Evolutionary conservation across 228 moss, liverwort and hornwort species (phyloP).

Genomic region (Sphagnum fallax): DNA sequence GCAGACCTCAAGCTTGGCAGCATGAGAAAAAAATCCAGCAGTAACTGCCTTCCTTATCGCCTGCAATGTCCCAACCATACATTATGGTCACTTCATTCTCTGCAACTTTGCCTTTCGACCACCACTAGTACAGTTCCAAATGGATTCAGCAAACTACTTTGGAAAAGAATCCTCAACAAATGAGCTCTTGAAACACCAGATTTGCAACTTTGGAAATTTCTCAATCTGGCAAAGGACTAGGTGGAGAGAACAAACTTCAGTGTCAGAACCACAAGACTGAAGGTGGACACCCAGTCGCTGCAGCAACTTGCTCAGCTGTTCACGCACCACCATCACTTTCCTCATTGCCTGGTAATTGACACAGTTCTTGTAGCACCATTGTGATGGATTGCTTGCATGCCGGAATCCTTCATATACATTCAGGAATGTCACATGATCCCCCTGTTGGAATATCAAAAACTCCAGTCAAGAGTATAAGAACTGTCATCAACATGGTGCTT

Average conservation of each 20-base stretch:
- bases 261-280: slow-evolving; percentile 54
- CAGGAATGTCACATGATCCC: slow-evolving; percentile 77
- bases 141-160: not conserved
- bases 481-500: no score
- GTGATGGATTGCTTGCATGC: slow-evolving; percentile 55
- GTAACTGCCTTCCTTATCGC: slow-evolving; percentile 55
- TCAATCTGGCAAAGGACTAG: not conserved
- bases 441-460: slow-evolving; percentile 16
- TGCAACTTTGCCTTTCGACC: no score
- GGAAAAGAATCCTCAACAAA: not conserved
- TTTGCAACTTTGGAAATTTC: not conserved
- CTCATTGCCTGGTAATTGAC: slow-evolving; percentile 83
- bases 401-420: slow-evolving; percentile 74
- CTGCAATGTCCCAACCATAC: slow-evolving; percentile 13
- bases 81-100: not conserved
- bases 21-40: slow-evolving; percentile 75
- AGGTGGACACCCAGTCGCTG: slow-evolving; percentile 51
- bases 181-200: not conserved
- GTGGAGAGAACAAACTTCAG: slow-evolving; percentile 33
- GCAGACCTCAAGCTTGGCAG: slow-evolving; percentile 61
- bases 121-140: not conserved
- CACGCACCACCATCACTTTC: slow-evolving; percentile 68
- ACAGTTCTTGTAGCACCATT: slow-evolving; percentile 91
- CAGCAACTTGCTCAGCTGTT: slow-evolving; percentile 61
- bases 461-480: not conserved